Evolutionary conservation across 106 monocot genomes (phyloP), one percentile per base, ranked within the genome.

Genomic region (Dendrobium catenatum): DNA sequence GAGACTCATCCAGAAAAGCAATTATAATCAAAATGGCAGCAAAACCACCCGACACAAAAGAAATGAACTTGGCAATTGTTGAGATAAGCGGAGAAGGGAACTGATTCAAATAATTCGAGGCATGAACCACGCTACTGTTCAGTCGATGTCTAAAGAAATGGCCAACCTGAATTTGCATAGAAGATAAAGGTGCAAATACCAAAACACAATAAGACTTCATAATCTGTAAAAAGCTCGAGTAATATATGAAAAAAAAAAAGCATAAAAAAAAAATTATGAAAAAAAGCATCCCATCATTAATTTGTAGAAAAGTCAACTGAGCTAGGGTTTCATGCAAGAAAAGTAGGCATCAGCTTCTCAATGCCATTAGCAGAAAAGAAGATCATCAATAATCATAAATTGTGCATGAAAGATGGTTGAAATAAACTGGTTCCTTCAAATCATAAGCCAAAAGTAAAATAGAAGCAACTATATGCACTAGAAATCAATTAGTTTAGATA

Each of bases 1-100:
- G 82, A 76, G 95, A 95, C 81, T 99, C 99, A 40, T 95, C 99
- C 43, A 95, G 78, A 78, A 99, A 85, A 48, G 93, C 99, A 80
- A 99, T 91, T 55, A 99, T 99, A 48, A 99, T 93, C 46, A 99
- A 77, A 76, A 93, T 79, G 27, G 95, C 99, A 77, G 95, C 99
- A 79, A 99, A 90, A 33, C 99, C 99, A 72, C 99, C 95, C 68
- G 90, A 99, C 17, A 99, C 95, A 79, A 99, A 99, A 55, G 93
- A 93, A 49, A 95, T 88, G 74, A 99, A 95, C 83, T 95, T 95
- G 70, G 95, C 95, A 82, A 95, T 83, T 26, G 90, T 89, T 58
- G 95, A 87, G 77, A 99, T 84, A 56, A 99, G 87, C 76, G 95
- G 99, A 49, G 99, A 91, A 72, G 99, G 99, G 78, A 99, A 99